Percentiles rank a stretch among this genome's conserved stretches.
Evolutionary conservation across 2,329 filamentous ascomycete genomes (phyloP).

Genomic region (Colletotrichum aenigma): DNA sequence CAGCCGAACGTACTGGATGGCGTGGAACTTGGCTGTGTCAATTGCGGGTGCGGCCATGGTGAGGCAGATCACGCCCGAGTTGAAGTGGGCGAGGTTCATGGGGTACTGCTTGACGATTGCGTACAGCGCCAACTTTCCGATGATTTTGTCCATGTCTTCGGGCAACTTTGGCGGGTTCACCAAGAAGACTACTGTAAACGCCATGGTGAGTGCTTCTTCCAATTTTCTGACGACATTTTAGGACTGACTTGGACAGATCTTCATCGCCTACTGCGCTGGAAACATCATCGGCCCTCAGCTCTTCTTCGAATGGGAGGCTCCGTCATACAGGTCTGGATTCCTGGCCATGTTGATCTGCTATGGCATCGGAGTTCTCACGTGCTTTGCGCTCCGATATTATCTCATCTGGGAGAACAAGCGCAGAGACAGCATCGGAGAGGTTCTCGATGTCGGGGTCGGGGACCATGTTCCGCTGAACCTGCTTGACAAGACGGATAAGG

Average conservation of each 20-base stretch:
- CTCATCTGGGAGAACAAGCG: neutral
- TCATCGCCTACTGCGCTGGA: conserved; percentile 36
- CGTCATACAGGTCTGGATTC: conserved; percentile 61
- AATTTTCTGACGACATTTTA: neutral
- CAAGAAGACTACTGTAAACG: conserved; percentile 68
- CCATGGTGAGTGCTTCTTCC: conserved; percentile 21
- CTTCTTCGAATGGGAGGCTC: conserved; percentile 62
- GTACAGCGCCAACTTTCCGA: conserved; percentile 68
- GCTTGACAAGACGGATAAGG: conserved; percentile 58
- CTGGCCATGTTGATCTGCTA: conserved; percentile 47
- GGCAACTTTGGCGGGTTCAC: conserved; percentile 71
- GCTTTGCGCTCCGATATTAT: conserved; percentile 22
- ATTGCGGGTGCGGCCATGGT: conserved; percentile 60
- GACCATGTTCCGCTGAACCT: conserved; percentile 49
- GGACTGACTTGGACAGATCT: neutral
- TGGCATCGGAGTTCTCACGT: conserved; percentile 45
- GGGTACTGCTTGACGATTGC: conserved; percentile 34
- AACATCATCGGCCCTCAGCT: conserved; percentile 72
- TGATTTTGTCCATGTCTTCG: conserved; percentile 71
- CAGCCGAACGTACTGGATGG: conserved; percentile 54
- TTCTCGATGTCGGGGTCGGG: conserved; percentile 32
- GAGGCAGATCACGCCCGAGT: conserved; percentile 55
- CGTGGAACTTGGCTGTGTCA: neutral
- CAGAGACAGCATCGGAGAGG: conserved; percentile 11
- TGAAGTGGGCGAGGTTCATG: conserved; percentile 28